A percentile compares a stretch with the other conserved stretches of the same genome.
Evolutionary conservation across 148 eudicot species (phyloP).

Genomic region (Spergularia bocconei): DNA sequence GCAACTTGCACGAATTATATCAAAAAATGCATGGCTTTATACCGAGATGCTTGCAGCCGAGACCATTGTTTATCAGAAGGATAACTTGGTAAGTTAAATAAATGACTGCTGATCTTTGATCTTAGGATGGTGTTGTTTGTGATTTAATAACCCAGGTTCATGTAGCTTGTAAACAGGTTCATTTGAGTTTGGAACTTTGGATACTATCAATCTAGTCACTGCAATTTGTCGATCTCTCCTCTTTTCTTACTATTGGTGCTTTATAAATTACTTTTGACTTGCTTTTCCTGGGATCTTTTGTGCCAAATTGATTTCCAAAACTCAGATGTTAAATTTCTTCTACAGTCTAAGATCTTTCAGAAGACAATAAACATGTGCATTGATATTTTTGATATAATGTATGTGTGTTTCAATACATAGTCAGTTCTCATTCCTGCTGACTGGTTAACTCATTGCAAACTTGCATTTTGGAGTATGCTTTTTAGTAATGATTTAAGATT

Average conservation of each 20-base stretch:
- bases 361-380: background rate
- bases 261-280: background rate
- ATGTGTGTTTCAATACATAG: background rate
- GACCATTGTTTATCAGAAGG: slow-evolving; percentile 81
- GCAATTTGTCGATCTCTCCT: background rate
- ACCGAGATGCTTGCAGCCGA: slow-evolving; percentile 99
- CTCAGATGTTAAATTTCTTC: background rate
- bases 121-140: background rate
- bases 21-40: slow-evolving; percentile 94
- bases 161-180: background rate
- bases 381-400: background rate
- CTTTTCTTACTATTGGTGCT: background rate
- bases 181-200: background rate
- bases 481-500: background rate
- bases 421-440: background rate
- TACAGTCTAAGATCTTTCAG: background rate
- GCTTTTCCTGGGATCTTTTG: background rate
- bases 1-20: slow-evolving; percentile 72
- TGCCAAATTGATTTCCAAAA: background rate
- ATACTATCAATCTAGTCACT: background rate
- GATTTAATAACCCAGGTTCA: background rate
- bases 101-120: background rate
- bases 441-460: background rate
- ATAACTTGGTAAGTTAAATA: slow-evolving; percentile 58
- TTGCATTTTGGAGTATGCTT: background rate